Evolutionary conservation across 805 yeast genomes (phyloP).

Genomic region (Saturnispora bothae): DNA sequence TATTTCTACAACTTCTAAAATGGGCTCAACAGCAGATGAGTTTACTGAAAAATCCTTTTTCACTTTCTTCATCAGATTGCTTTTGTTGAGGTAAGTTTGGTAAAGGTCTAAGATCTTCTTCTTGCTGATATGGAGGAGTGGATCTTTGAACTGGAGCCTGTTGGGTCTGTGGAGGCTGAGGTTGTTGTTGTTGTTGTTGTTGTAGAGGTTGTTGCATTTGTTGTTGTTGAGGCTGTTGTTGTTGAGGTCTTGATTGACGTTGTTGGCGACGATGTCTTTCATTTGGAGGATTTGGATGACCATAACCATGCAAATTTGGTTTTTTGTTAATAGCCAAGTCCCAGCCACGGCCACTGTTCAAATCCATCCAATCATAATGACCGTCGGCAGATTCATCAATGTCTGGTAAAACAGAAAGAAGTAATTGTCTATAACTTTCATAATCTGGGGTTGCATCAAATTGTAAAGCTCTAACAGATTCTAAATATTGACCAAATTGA

Average conservation of each 20-base stretch:
- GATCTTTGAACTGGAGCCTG: slow-evolving; percentile 11
- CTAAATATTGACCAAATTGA: slow-evolving; percentile 87
- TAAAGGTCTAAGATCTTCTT: slow-evolving; percentile 24
- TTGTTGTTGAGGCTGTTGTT: slow-evolving; percentile 14
- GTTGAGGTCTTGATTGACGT: slow-evolving; percentile 26
- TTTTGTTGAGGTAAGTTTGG: slow-evolving; percentile 24
- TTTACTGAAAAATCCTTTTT: slow-evolving; percentile 22
- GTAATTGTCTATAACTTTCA: slow-evolving; percentile 67
- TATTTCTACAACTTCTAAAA: too few species aligned
- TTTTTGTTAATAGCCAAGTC: slow-evolving; percentile 81
- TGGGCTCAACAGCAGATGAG: slow-evolving; percentile 12
- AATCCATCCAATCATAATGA: slow-evolving; percentile 95
- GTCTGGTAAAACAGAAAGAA: slow-evolving; percentile 68
- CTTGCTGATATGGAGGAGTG: slow-evolving; percentile 5
- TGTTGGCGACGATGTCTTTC: slow-evolving; percentile 37
- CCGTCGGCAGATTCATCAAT: slow-evolving; percentile 69
- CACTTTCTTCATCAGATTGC: slow-evolving; percentile 13
- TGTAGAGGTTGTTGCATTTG: slow-evolving; percentile 10
- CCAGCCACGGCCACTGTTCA: slow-evolving; percentile 95
- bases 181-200: slow-evolving; percentile 15
- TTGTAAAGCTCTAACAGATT: slow-evolving; percentile 75
- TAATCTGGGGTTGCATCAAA: slow-evolving; percentile 95
- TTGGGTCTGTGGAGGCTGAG: slow-evolving; percentile 1
- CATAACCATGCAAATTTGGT: slow-evolving; percentile 92
- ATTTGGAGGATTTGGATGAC: slow-evolving; percentile 81